Evolutionary conservation across 179 eudicot species (phyloP).

Genomic region (Drosera spatulata): DNA sequence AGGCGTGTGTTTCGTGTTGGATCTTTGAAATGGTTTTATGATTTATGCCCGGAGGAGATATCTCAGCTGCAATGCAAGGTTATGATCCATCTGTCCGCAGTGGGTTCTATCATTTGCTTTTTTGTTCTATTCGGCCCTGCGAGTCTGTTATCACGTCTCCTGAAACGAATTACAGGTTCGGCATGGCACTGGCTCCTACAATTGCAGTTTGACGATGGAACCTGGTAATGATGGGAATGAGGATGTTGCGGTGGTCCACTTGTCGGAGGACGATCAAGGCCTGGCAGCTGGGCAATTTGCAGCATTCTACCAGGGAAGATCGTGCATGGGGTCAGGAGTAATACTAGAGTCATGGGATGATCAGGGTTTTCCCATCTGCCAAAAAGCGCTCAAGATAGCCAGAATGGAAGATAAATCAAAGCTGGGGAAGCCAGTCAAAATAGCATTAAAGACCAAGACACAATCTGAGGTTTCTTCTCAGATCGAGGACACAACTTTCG

Average conservation of each 20-base stretch:
- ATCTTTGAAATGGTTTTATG: conserved; percentile 74
- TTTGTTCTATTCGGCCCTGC: background rate
- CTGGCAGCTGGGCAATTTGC: conserved; percentile 96
- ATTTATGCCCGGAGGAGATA: conserved; percentile 27
- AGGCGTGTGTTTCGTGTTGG: conserved; percentile 89
- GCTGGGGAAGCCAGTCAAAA: conserved; percentile 85
- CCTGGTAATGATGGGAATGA: conserved; percentile 21
- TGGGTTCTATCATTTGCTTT: background rate
- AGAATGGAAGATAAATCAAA: conserved; percentile 61
- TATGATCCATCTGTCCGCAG: background rate
- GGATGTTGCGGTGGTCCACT: conserved; percentile 55
- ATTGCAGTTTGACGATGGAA: conserved; percentile 49
- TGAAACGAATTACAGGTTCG: conserved; percentile 50
- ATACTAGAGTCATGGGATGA: conserved; percentile 86
- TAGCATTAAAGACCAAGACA: conserved; percentile 35
- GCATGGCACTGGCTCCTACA: conserved; percentile 72
- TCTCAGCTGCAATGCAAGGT: conserved; percentile 81
- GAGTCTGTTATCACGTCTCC: background rate
- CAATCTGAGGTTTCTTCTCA: conserved; percentile 1
- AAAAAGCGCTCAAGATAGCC: conserved; percentile 69
- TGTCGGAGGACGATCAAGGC: conserved; percentile 91
- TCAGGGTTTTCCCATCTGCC: conserved; percentile 73
- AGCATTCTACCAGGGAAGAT: conserved; percentile 66
- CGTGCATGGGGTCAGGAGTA: conserved; percentile 84
- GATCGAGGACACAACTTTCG: conserved; percentile 9